Base-by-base conservation (phyloP, 129 eudicot genomes). In the Deinandra increscens region DNA sequence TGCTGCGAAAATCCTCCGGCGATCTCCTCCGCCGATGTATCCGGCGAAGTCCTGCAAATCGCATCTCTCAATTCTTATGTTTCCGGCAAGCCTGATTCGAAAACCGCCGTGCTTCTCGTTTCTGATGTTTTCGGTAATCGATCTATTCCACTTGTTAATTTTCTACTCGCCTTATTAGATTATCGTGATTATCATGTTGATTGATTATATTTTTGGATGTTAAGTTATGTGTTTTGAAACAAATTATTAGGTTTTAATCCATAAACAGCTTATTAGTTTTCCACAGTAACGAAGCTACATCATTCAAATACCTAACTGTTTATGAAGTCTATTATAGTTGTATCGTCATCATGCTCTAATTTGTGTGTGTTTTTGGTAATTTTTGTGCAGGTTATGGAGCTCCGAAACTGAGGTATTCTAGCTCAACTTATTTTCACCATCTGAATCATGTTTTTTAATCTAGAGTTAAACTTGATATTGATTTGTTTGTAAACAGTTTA, bases 341-440 rank as follows among this genome's bases (percentile, higher is more conserved):
- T 26, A 26, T 26, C 31, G 31, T 26, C 45, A 29, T 1, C 33
- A 38, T 74, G 37, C 37, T 54, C 58, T 68, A 46, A 68, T 58
- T 67, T 6, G 5, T 43, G 43, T 23, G 23, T 60, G 13, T 48
- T 14, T 45, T 29, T 10, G 14, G 62, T 55, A 1, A 31, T 38
- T 62, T 45, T 31, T 66, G n/a, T 64, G 66, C 86, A 82, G 86
- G 86, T 55, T 82, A 72, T 73, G 86, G 46, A 78, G 82, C 86
- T 78, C 86, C 80, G 59, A 73, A 77, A 15, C 36, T 78, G 56
- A 78, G 86, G 86, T 82, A 78, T 56, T 61, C 13, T n/a, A n/a
- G n/a, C n/a, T n/a, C n/a, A 59, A 29, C 64, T 51, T 18, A 3
- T 51, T 51, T 51, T 51, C 23, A 56, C 15, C 38, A n/a, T 55